Conservation (phyloP, 345 rosid genomes). For the Brassica carinata region DNA sequence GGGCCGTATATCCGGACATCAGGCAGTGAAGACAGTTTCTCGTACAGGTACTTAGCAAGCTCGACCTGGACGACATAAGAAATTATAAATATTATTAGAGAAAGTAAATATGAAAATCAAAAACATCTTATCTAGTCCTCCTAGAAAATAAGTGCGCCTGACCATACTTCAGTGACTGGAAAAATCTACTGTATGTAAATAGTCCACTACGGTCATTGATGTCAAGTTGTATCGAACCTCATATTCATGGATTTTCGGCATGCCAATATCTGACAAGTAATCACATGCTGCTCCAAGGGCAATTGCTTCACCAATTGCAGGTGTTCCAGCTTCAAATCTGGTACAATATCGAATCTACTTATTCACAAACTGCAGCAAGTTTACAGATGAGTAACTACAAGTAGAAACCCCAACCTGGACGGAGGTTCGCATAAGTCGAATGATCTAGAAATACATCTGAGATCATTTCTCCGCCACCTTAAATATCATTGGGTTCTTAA, state of each 20-base stretch:
- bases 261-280: conserved; percentile 78
- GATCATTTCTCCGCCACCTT: conserved; percentile 99
- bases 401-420: conserved; percentile 61
- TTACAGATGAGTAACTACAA: conserved; percentile 4
- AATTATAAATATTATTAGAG: conserved; percentile 1
- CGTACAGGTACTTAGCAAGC: conserved; percentile 73
- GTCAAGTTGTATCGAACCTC: conserved; percentile 52
- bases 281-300: conserved; percentile 96
- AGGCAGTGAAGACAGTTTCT: conserved; percentile 62
- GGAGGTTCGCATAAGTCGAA: conserved; percentile 98
- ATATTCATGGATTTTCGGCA: conserved; percentile 80
- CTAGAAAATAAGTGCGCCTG: not conserved
- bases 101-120: not conserved
- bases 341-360: conserved; percentile 18
- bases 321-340: conserved; percentile 99
- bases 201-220: not conserved
- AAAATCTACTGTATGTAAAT: not conserved
- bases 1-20: conserved; percentile 81
- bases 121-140: not conserved
- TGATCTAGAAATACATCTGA: conserved; percentile 91
- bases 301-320: conserved; percentile 95
- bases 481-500: not conserved
- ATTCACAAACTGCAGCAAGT: conserved; percentile 6
- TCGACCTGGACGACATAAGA: conserved; percentile 49
- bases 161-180: not conserved